A percentile compares a stretch with the other conserved stretches of the same genome.
Conservation (phyloP, 2,329 filamentous ascomycete species). For the Aureobasidium melanogenum region DNA sequence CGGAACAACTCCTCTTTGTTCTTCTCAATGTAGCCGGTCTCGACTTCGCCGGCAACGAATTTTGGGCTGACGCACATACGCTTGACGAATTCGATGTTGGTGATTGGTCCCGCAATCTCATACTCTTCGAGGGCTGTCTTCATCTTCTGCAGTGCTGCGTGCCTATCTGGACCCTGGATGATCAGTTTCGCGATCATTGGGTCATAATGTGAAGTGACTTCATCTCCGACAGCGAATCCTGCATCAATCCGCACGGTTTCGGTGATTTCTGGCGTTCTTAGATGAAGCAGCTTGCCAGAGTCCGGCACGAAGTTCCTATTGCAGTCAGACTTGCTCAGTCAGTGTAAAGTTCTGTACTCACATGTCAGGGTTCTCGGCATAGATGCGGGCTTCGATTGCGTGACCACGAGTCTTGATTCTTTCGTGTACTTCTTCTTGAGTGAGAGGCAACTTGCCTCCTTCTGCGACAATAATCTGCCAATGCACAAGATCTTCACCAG, state of each 20-base stretch:
- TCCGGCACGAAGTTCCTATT: conserved; percentile 77
- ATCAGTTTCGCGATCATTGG: conserved; percentile 99
- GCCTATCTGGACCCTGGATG: conserved; percentile 68
- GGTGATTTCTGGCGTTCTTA: conserved; percentile 60
- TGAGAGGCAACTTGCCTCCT: conserved; percentile 57
- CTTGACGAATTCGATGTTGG: conserved; percentile 96
- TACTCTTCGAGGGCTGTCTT: conserved; percentile 74
- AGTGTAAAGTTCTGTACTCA: not conserved
- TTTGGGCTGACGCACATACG: conserved; percentile 69
- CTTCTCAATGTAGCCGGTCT: conserved; percentile 94
- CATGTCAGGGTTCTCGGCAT: conserved; percentile 85
- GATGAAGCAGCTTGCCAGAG: conserved; percentile 77
- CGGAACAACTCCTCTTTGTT: conserved; percentile 72
- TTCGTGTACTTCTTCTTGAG: conserved; percentile 55
- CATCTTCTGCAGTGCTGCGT: conserved; percentile 75
- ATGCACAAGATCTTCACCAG: conserved; percentile 71
- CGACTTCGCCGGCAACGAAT: conserved; percentile 80
- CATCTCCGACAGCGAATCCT: conserved; percentile 83
- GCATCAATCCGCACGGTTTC: conserved; percentile 83
- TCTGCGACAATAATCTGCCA: conserved; percentile 90
- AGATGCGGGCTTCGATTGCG: conserved; percentile 92
- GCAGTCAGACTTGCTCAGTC: not conserved
- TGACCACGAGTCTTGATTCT: conserved; percentile 69
- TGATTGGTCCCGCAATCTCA: conserved; percentile 84
- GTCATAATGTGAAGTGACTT: conserved; percentile 90